A percentile compares a stretch with the other conserved stretches of the same genome.
phyloP scores from a whole-genome alignment of 345 rosid species.

The Passiflora organensis region DNA sequence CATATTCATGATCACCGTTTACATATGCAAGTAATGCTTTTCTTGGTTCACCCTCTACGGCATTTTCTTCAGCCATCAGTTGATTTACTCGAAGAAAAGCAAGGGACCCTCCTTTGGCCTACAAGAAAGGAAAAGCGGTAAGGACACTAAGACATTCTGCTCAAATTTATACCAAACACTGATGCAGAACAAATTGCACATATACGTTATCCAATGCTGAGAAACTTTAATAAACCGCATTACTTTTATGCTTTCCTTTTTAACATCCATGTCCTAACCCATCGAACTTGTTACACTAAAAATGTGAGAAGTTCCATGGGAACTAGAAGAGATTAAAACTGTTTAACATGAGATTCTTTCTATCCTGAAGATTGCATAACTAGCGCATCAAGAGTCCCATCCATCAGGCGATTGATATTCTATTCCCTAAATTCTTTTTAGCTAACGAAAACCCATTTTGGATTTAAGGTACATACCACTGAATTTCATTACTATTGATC shows the following conservation, averaged over 20 bases:
- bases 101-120: constrained; percentile 77
- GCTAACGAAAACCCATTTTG: too few relatives aligned
- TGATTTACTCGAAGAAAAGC: constrained; percentile 45
- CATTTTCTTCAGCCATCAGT: constrained; percentile 24
- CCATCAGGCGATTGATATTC: too few relatives aligned
- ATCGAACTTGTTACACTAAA: neutral
- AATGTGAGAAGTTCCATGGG: neutral
- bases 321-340: neutral
- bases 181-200: neutral
- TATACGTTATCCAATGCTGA: neutral
- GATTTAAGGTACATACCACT: too few relatives aligned
- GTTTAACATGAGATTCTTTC: neutral
- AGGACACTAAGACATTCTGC: constrained; percentile 6
- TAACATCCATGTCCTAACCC: neutral
- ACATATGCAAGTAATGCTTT: constrained; percentile 51
- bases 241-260: neutral
- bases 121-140: constrained; percentile 21
- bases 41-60: constrained; percentile 36
- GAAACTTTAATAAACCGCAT: neutral
- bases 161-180: neutral
- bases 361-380: too few relatives aligned
- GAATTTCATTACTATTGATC: too few relatives aligned
- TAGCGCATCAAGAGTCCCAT: too few relatives aligned
- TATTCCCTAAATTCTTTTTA: too few relatives aligned
- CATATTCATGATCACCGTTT: constrained; percentile 78